A percentile compares a stretch with the other conserved stretches of the same genome.
Evolutionary conservation across 2,329 filamentous ascomycete species (phyloP).

Genomic region (Myrmaecium sp.): DNA sequence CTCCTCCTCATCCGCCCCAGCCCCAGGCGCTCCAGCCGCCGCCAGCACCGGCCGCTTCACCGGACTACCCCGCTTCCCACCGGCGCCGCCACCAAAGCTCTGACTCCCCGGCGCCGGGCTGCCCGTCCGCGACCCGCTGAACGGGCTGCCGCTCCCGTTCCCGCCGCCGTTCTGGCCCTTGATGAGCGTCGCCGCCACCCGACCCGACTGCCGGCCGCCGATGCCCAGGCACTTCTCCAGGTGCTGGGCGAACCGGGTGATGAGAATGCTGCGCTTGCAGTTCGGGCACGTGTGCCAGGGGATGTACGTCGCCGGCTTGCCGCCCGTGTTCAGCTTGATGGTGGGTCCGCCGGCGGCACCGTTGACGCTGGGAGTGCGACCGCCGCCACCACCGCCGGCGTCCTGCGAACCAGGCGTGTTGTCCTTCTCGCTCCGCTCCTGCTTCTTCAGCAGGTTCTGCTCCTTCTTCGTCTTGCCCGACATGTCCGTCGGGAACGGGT

Average conservation of each 20-base stretch:
- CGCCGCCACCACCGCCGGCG: conserved; percentile 14
- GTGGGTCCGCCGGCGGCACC: conserved; percentile 15
- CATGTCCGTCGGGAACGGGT: conserved; percentile 59
- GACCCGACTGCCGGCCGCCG: conserved; percentile 33
- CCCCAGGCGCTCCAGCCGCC: conserved; percentile 15
- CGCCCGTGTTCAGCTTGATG: conserved; percentile 32
- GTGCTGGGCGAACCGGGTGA: conserved; percentile 43
- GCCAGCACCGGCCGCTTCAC: conserved; percentile 12
- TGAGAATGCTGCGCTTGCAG: conserved; percentile 43
- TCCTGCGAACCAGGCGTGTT: conserved; percentile 28
- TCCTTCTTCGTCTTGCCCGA: conserved; percentile 65
- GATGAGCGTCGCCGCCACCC: conserved; percentile 28
- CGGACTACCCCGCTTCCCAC: conserved; percentile 17
- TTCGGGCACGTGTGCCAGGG: conserved; percentile 41
- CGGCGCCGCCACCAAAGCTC: conserved; percentile 14
- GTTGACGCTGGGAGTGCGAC: too few species aligned
- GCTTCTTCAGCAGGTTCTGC: conserved; percentile 35
- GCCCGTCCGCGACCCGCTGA: conserved; percentile 24
- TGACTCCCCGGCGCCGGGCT: conserved; percentile 22
- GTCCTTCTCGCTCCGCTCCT: conserved; percentile 25
- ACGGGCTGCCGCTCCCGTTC: conserved; percentile 25
- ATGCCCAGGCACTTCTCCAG: conserved; percentile 44
- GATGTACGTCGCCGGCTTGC: conserved; percentile 28
- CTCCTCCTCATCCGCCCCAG: conserved; percentile 11
- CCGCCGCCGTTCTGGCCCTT: conserved; percentile 10